These are phyloP conservation scores for Microcera coccophila DNA, from an alignment of 2,329 filamentous ascomycete genomes.

Conservation along the genomic window DNA sequence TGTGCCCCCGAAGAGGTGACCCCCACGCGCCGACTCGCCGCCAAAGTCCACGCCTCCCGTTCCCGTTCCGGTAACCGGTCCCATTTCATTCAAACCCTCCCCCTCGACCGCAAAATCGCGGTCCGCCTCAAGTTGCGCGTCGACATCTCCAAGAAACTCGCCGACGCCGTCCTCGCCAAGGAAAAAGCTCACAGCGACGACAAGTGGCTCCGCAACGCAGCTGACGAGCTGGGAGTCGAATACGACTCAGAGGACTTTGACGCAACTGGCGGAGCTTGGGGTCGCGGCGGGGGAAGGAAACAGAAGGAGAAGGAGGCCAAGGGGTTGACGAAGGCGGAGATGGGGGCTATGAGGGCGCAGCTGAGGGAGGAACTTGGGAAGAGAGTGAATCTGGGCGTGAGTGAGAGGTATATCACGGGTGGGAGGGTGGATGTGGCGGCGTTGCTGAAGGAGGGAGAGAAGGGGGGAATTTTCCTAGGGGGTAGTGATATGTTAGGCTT, in stretches of 20 bases:
- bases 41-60: constrained; percentile 73
- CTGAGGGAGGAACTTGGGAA: constrained; percentile 66
- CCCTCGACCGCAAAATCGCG: constrained; percentile 77
- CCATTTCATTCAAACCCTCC: constrained; percentile 73
- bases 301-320: constrained; percentile 69
- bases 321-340: constrained; percentile 66
- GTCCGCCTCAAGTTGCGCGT: constrained; percentile 72
- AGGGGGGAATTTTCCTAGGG: constrained; percentile 38
- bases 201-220: constrained; percentile 76
- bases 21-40: constrained; percentile 76
- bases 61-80: constrained; percentile 49
- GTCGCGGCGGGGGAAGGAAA: constrained; percentile 62
- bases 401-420: constrained; percentile 78
- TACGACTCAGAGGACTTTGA: constrained; percentile 88
- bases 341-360: constrained; percentile 66
- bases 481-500: constrained; percentile 38
- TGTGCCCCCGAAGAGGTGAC: constrained; percentile 89
- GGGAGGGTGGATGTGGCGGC: constrained; percentile 79
- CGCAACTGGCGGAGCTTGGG: constrained; percentile 67
- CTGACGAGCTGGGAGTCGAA: constrained; percentile 89
- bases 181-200: constrained; percentile 82
- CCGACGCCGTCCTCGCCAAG: constrained; percentile 78
- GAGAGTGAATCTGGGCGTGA: constrained; percentile 82
- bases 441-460: constrained; percentile 58
- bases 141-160: constrained; percentile 78